Percentiles rank a stretch among this genome's conserved stretches.
phyloP scores from a whole-genome alignment of 176 grass and related monocot genomes.

The Typha latifolia region DNA sequence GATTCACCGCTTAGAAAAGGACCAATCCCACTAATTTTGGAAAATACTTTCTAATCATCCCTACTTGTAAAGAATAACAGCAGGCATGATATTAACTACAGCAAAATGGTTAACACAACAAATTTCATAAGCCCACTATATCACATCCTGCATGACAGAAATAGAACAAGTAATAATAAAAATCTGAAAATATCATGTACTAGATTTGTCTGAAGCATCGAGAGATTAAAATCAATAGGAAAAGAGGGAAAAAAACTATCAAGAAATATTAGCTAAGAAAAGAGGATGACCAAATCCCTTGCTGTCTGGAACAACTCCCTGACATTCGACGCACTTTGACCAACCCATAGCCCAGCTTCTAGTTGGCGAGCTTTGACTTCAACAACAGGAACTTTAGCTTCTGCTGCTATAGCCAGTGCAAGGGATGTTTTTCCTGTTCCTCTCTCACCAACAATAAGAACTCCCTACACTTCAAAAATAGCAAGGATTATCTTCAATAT shows the following conservation, averaged over 20 bases:
- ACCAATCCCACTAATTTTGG: too few species aligned
- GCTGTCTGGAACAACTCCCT: slow-evolving; percentile 30
- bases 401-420: slow-evolving; percentile 31
- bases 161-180: too few species aligned
- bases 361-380: slow-evolving; percentile 26
- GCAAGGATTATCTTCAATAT: neutral
- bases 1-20: too few species aligned
- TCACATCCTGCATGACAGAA: too few species aligned
- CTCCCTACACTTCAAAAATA: slow-evolving; percentile 15
- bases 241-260: neutral
- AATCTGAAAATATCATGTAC: too few species aligned
- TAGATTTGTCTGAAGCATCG: too few species aligned
- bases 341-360: slow-evolving; percentile 31
- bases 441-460: slow-evolving; percentile 29
- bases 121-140: neutral
- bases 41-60: too few species aligned
- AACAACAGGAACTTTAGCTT: slow-evolving; percentile 33
- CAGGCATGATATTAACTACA: too few species aligned
- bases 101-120: neutral
- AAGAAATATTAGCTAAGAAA: neutral
- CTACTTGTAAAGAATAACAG: too few species aligned
- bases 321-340: slow-evolving; percentile 29
- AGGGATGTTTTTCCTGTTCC: slow-evolving; percentile 35
- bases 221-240: neutral
- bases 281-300: slow-evolving; percentile 21